Percentiles rank a stretch among this genome's conserved stretches.
phyloP scores from a whole-genome alignment of 352 stramenopile genomes.

The Phytophthora pinifolia region DNA sequence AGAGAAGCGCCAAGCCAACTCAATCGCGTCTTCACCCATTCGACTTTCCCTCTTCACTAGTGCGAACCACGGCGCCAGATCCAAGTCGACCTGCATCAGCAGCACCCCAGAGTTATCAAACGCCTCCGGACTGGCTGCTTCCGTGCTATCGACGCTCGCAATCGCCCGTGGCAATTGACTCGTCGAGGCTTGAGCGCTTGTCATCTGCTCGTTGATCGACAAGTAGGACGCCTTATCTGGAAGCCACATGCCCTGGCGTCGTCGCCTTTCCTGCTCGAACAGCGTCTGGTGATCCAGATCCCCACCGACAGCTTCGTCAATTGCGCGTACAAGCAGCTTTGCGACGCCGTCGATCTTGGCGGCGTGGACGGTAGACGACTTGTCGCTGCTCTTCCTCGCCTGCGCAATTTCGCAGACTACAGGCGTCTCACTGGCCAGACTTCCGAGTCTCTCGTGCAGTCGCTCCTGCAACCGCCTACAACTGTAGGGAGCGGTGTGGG shows the following conservation, averaged over 20 bases:
- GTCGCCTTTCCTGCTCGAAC: constrained; percentile 35
- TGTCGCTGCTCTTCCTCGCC: not conserved
- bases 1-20: constrained; percentile 42
- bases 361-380: not conserved
- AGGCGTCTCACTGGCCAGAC: constrained; percentile 42
- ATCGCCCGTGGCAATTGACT: not conserved
- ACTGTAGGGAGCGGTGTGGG: constrained; percentile 39
- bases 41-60: constrained; percentile 27
- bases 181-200: constrained; percentile 5
- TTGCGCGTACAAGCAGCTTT: constrained; percentile 30
- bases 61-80: constrained; percentile 70
- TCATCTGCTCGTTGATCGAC: constrained; percentile 19
- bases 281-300: constrained; percentile 31
- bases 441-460: constrained; percentile 29
- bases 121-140: not conserved
- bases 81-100: constrained; percentile 66
- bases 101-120: constrained; percentile 29
- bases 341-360: constrained; percentile 26
- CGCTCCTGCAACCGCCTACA: constrained; percentile 22
- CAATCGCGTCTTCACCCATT: not conserved
- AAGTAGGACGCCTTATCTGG: constrained; percentile 33
- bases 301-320: constrained; percentile 44
- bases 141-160: not conserved
- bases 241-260: constrained; percentile 33
- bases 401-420: constrained; percentile 42